Evolutionary conservation across 306 rosid genomes (phyloP).

Genomic region (Vigna angularis): DNA sequence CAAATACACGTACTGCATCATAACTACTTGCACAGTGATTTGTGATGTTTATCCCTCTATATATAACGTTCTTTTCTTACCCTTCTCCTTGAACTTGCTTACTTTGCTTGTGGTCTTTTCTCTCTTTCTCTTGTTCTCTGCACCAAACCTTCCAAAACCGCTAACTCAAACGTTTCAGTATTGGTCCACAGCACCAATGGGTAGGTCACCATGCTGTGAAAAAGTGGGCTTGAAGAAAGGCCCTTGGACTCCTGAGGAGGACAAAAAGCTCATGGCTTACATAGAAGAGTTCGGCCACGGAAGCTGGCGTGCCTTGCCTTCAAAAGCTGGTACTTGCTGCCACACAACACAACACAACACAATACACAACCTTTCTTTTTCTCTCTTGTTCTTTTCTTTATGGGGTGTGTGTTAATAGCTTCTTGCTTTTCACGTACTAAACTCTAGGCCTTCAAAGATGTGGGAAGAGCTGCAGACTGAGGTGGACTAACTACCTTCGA

Average conservation of each 20-base stretch:
- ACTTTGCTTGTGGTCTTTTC: neutral
- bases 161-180: constrained; percentile 5
- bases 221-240: constrained; percentile 63
- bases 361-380: too few species aligned
- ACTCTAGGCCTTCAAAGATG: constrained; percentile 57
- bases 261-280: constrained; percentile 63
- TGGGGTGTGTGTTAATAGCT: neutral
- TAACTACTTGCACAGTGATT: neutral
- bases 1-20: constrained; percentile 19
- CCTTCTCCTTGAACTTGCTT: constrained; percentile 32
- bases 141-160: neutral
- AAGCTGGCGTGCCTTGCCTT: constrained; percentile 72
- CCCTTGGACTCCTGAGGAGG: constrained; percentile 71
- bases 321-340: constrained; percentile 55
- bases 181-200: constrained; percentile 45
- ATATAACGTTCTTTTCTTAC: constrained; percentile 9
- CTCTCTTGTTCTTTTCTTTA: neutral
- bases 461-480: constrained; percentile 64
- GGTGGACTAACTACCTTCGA: constrained; percentile 65
- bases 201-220: constrained; percentile 61
- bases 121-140: neutral
- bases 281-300: constrained; percentile 69
- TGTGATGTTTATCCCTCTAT: constrained; percentile 9
- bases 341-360: neutral
- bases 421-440: neutral